Evolutionary conservation across 345 rosid species (phyloP).

Genomic region (Linum lewisii): DNA sequence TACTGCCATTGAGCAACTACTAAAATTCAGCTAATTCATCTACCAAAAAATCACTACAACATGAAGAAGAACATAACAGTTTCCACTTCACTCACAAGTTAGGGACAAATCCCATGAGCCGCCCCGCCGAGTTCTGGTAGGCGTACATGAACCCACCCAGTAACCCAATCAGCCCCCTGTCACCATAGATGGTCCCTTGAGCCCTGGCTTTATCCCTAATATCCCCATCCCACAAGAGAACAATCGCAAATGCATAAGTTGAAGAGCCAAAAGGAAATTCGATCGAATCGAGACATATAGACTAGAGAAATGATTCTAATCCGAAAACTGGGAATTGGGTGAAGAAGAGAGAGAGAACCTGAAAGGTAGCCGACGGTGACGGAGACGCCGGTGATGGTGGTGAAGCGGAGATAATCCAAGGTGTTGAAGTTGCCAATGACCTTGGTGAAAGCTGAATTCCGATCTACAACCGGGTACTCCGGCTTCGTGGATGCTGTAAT

Average conservation of each 20-base stretch:
- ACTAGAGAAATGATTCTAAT: too few relatives aligned
- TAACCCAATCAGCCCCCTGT: slow-evolving; percentile 93
- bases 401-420: slow-evolving; percentile 73
- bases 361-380: slow-evolving; percentile 96
- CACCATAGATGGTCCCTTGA: slow-evolving; percentile 93
- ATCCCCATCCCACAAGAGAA: background rate
- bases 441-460: slow-evolving; percentile 67
- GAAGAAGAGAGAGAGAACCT: slow-evolving; percentile 33
- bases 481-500: slow-evolving; percentile 91
- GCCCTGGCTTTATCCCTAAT: slow-evolving; percentile 79
- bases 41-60: too few relatives aligned
- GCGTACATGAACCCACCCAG: slow-evolving; percentile 99
- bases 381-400: slow-evolving; percentile 65
- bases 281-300: background rate
- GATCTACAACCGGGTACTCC: slow-evolving; percentile 74
- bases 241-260: background rate
- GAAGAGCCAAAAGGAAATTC: background rate
- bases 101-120: slow-evolving; percentile 93
- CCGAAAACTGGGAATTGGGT: background rate
- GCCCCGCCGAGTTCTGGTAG: slow-evolving; percentile 91
- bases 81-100: too few relatives aligned
- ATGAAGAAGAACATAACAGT: too few relatives aligned
- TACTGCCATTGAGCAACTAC: too few relatives aligned
- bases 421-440: slow-evolving; percentile 76
- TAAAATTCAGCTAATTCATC: too few relatives aligned